These are phyloP conservation scores for Neurospora sp. DNA, from an alignment of 495 filamentous ascomycete genomes.

Conservation along the genomic window DNA sequence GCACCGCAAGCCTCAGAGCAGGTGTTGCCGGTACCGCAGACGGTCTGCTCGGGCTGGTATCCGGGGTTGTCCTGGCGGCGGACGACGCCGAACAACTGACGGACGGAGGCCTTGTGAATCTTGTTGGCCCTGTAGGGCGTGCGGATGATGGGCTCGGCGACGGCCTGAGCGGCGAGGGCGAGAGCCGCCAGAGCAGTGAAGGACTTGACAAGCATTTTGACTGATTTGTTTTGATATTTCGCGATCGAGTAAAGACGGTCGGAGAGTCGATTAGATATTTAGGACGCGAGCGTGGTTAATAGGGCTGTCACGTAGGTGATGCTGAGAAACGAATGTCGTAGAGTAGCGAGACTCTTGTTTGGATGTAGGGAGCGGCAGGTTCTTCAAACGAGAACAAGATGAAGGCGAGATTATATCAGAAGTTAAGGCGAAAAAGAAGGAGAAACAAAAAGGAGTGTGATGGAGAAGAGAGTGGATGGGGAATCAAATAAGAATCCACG, in stretches of 20 bases:
- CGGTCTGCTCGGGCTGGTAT: slow-evolving; percentile 32
- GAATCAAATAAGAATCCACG: slow-evolving; percentile 9
- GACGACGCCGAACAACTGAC: slow-evolving; percentile 29
- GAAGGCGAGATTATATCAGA: background rate
- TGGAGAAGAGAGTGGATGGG: slow-evolving; percentile 13
- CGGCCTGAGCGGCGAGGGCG: slow-evolving; percentile 27
- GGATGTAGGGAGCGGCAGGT: slow-evolving; percentile 17
- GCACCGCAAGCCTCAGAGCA: slow-evolving; percentile 40
- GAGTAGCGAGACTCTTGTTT: slow-evolving; percentile 20
- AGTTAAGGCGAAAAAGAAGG: slow-evolving; percentile 7
- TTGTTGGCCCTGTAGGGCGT: slow-evolving; percentile 29
- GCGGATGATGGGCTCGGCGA: slow-evolving; percentile 25
- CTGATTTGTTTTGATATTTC: background rate
- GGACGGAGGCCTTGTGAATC: slow-evolving; percentile 29
- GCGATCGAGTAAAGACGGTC: background rate
- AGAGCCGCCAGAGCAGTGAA: slow-evolving; percentile 30
- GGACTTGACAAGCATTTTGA: slow-evolving; percentile 30
- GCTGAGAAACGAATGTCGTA: slow-evolving; percentile 23
- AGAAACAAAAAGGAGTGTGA: background rate
- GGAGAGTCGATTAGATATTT: background rate
- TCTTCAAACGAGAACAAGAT: slow-evolving; percentile 7
- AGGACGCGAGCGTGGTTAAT: background rate
- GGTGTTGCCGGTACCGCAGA: slow-evolving; percentile 30
- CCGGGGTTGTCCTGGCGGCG: slow-evolving; percentile 27
- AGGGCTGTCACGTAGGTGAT: slow-evolving; percentile 4